A percentile compares a stretch with the other conserved stretches of the same genome.
Evolutionary conservation across 2,329 filamentous ascomycete species (phyloP).

Genomic region (Tolypocladium paradoxum): DNA sequence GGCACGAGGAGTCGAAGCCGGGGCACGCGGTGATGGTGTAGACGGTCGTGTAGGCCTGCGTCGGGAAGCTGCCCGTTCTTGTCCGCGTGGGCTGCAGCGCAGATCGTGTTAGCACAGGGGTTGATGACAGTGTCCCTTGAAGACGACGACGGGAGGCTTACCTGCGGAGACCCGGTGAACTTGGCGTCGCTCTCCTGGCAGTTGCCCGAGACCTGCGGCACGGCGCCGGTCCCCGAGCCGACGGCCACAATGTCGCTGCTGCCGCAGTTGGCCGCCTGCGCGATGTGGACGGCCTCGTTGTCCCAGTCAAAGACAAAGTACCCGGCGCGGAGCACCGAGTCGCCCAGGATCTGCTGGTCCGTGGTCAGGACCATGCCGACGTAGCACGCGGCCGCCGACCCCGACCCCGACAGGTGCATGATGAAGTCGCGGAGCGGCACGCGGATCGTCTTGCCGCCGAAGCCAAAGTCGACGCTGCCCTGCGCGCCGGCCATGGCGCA

Average conservation of each 20-base stretch:
- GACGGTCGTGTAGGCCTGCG: constrained; percentile 10
- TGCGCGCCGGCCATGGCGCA: constrained; percentile 25
- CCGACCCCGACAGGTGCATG: constrained; percentile 25
- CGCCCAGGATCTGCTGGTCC: constrained; percentile 33
- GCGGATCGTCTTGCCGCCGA: constrained; percentile 27
- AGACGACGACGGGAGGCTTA: too few species aligned
- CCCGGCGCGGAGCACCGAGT: constrained; percentile 30
- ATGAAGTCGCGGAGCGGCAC: constrained; percentile 39
- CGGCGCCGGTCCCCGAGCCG: constrained; percentile 18
- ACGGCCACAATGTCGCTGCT: constrained; percentile 25
- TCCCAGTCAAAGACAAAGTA: constrained; percentile 38
- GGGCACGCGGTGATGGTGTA: constrained; percentile 16
- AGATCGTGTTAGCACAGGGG: neutral
- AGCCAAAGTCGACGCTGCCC: constrained; percentile 38
- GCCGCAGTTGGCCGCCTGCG: constrained; percentile 29
- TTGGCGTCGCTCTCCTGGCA: constrained; percentile 20
- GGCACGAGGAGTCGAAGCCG: constrained; percentile 9
- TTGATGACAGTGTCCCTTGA: too few species aligned
- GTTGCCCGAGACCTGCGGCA: constrained; percentile 23
- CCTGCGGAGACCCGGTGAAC: constrained; percentile 1
- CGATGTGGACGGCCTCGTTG: constrained; percentile 28
- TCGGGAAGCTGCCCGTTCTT: constrained; percentile 1
- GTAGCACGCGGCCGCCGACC: too few species aligned
- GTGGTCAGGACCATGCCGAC: constrained; percentile 28
- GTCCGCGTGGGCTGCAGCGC: constrained; percentile 3